Base-by-base conservation (phyloP, 192 early-diverging fungal genomes). In the Podila epigama region DNA sequence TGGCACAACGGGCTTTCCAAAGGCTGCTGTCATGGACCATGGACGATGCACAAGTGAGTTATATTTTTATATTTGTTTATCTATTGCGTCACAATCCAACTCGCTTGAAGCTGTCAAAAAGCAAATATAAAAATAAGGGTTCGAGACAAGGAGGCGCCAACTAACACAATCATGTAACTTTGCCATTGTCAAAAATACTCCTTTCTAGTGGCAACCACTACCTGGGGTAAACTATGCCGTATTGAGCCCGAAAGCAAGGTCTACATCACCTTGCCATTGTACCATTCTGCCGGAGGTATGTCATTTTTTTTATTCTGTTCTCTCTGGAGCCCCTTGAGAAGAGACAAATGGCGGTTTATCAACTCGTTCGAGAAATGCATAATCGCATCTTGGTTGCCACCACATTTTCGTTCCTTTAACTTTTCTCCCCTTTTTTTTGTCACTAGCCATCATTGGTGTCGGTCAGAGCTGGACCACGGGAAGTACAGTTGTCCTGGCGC, bases 1-100 rank as follows among this genome's bases (percentile, higher is more conserved):
- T 60, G 88, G 88, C 15, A 89, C 88, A 5, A 88, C 87, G 5
- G 88, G 88, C 15, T 57, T 86, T 32, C 88, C 88, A 3, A 89
- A 89, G 60, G 83, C 85, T n/a, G 82, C 84, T 15, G 61, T 79
- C 50, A 73, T 86, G 58, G 69, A 75, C 39, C 82, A 88, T 59
- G 72, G 69, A 18, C 80, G 86, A 35, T 79, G 68, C 57, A 73
- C 51, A 55, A 51, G 66, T 73, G 40, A 63, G 52, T 41, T 40
- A 7, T 16, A n/a, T 22, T 32, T 63, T 41, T 33, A 8, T 31
- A 56, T 20, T 60, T 36, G 58, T 57, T 10, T 58, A n/a, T 29
- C 13, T 58, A 25, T 55, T n/a, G n/a, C 50, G 32, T n/a, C n/a
- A n/a, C n/a, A n/a, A n/a, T 44, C 1, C 1, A 9, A 10, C 12